Evolutionary conservation across 2,329 filamentous ascomycete species (phyloP), one percentile per base, ranked within the genome.

Genomic region (Talaromyces albobiverticillius): DNA sequence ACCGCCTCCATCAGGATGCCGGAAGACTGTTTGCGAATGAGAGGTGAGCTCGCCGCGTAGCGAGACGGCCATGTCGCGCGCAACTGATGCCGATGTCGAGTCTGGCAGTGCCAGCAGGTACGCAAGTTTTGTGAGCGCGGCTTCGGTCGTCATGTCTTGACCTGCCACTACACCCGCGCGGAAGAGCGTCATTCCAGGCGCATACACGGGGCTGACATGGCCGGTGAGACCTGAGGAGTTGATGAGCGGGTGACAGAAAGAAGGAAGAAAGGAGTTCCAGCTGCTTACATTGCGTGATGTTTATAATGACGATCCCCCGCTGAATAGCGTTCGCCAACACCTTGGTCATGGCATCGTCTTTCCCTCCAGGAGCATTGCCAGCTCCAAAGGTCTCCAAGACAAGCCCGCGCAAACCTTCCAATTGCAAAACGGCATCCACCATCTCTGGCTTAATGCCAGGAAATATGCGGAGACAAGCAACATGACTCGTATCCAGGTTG

Each of bases 371-470:
- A 10, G 92, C 88, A 72, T 96, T 96, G 54, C 92, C 92, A 68
- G 94, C 91, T 56, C 92, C 92, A 70, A 96, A 96, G 0, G 91
- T 96, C 74, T 96, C 91, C 41, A 96, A 81, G 36, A 96, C 85
- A 47, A 96, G 79, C 1, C 92, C 92, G 46, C 85, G 84, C 13
- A 96, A 79, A 45, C 85, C 84, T n/a, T 89, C 85, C 29, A 91
- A 76, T 42, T 82, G 82, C 56, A 96, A 78, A 14, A 96, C 90
- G 1, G 88, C 87, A 66, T 94, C 90, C 29, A 96, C 82, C 89
- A 96, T 95, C 67, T 91, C 87, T n/a, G 91, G 88, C 69, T 89
- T 89, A 73, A 96, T 95, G 29, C 92, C 92, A 0, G 92, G 92
- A 71, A 96, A 96, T 59, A 96, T 88, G 54, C 91, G 87, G 63